Percentiles rank a stretch among this genome's conserved stretches.
These are phyloP conservation scores for Lactarius hengduanensis DNA, from an alignment of 768 basidiomycete species.

Conservation along the genomic window DNA sequence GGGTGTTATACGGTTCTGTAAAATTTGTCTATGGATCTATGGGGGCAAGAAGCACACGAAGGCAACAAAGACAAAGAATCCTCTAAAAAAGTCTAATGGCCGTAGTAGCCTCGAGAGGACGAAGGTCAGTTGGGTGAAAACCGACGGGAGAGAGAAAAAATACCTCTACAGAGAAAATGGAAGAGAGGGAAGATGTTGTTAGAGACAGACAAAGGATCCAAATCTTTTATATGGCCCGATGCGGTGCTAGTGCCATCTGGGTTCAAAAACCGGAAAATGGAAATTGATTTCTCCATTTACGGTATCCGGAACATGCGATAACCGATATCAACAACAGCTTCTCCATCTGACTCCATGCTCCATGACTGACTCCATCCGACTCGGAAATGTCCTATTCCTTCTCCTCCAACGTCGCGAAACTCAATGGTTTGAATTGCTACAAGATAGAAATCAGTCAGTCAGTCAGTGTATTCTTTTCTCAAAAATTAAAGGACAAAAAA, in stretches of 20 bases:
- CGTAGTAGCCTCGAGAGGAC: constrained; percentile 37
- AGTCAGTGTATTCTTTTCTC: constrained; percentile 16
- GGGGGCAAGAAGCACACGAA: constrained; percentile 35
- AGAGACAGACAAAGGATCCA: neutral
- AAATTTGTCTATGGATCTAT: constrained; percentile 36
- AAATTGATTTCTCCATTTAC: neutral
- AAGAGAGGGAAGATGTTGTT: constrained; percentile 35
- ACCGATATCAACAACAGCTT: neutral
- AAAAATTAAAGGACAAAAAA: neutral
- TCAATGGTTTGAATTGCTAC: constrained; percentile 50
- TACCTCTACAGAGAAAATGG: constrained; percentile 38
- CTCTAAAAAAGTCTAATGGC: constrained; percentile 56
- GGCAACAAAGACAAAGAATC: constrained; percentile 58
- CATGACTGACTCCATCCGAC: neutral
- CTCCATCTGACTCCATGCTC: neutral
- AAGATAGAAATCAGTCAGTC: constrained; percentile 33
- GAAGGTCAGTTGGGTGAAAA: neutral
- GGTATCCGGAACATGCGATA: neutral
- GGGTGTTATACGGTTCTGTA: constrained; percentile 36
- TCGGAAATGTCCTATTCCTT: constrained; percentile 15
- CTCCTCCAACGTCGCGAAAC: constrained; percentile 45
- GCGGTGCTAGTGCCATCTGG: constrained; percentile 25
- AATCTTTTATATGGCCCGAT: neutral
- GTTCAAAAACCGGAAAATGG: neutral
- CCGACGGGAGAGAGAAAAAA: constrained; percentile 30